These are phyloP conservation scores for Suhomyces bribrorum DNA, from an alignment of 1,139 yeast species.

Conservation along the genomic window DNA sequence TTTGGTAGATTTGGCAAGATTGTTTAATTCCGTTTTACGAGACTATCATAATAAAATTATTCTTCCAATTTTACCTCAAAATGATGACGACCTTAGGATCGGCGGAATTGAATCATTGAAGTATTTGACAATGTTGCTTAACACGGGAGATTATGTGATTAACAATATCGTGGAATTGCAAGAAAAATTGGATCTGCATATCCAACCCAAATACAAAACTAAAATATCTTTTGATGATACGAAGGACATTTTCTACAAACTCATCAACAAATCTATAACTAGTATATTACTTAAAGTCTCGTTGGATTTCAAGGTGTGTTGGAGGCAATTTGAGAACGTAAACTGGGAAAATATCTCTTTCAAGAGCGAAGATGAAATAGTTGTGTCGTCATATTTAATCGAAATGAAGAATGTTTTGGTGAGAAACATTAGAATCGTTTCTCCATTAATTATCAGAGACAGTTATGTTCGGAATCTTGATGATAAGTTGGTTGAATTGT, in stretches of 20 bases:
- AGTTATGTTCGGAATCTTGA: slow-evolving; percentile 71
- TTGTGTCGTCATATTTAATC: slow-evolving; percentile 66
- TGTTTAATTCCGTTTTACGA: slow-evolving; percentile 68
- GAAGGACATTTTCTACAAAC: slow-evolving; percentile 55
- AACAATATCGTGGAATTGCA: slow-evolving; percentile 76
- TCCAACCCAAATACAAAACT: slow-evolving; percentile 36
- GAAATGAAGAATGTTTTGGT: slow-evolving; percentile 54
- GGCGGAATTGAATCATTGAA: slow-evolving; percentile 56
- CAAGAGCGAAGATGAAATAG: slow-evolving; percentile 33
- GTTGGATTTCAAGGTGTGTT: slow-evolving; percentile 63
- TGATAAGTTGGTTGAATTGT: slow-evolving; percentile 71
- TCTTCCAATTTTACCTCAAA: slow-evolving; percentile 55
- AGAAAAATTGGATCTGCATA: slow-evolving; percentile 56
- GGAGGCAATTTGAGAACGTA: slow-evolving; percentile 83
- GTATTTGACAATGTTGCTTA: slow-evolving; percentile 70
- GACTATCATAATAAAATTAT: slow-evolving; percentile 67
- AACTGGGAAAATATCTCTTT: slow-evolving; percentile 70
- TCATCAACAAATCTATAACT: slow-evolving; percentile 61
- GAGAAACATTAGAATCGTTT: slow-evolving; percentile 49
- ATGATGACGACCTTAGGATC: slow-evolving; percentile 22
- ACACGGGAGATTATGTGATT: slow-evolving; percentile 88
- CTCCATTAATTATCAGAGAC: slow-evolving; percentile 67
- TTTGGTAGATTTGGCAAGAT: slow-evolving; percentile 57
- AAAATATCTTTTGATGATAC: slow-evolving; percentile 52
- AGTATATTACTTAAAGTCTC: slow-evolving; percentile 60